Evolutionary conservation across 208 protist genomes (phyloP).

Genomic region (Leishmania martiniquensis): DNA sequence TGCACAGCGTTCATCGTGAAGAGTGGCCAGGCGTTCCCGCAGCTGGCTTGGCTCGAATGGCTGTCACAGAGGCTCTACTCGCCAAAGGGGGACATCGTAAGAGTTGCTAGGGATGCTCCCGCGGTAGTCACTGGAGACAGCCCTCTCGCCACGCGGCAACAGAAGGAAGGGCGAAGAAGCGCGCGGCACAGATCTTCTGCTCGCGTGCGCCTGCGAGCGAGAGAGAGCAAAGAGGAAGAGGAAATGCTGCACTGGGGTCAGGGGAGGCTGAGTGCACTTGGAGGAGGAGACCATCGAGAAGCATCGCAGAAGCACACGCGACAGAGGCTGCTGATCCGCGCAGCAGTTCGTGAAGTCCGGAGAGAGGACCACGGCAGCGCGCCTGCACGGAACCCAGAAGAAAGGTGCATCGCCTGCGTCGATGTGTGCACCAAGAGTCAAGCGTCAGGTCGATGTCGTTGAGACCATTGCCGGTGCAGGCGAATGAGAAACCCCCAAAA

Average conservation of each 20-base stretch:
- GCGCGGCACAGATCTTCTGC: constrained; percentile 19
- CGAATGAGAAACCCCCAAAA: neutral
- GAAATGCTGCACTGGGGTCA: too few relatives aligned
- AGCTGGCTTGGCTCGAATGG: constrained; percentile 40
- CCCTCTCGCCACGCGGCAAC: constrained; percentile 78
- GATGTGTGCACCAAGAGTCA: neutral
- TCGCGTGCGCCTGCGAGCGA: neutral
- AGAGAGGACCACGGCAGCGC: neutral
- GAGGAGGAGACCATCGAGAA: constrained; percentile 5
- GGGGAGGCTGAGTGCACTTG: neutral
- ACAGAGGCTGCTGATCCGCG: neutral
- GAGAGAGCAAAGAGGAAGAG: neutral
- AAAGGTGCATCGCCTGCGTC: neutral
- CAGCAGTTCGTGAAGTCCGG: neutral
- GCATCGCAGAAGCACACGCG: neutral
- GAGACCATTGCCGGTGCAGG: neutral
- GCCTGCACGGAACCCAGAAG: neutral
- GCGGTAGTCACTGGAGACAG: constrained; percentile 86
- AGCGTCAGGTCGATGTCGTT: neutral
- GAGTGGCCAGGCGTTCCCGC: constrained; percentile 61
- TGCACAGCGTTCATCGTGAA: constrained; percentile 79
- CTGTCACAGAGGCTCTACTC: constrained; percentile 74
- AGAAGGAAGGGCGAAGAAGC: constrained; percentile 89
- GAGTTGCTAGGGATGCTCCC: constrained; percentile 61
- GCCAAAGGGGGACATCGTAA: constrained; percentile 88